phyloP scores from a whole-genome alignment of 345 rosid species.

The Ceriops decandra region DNA sequence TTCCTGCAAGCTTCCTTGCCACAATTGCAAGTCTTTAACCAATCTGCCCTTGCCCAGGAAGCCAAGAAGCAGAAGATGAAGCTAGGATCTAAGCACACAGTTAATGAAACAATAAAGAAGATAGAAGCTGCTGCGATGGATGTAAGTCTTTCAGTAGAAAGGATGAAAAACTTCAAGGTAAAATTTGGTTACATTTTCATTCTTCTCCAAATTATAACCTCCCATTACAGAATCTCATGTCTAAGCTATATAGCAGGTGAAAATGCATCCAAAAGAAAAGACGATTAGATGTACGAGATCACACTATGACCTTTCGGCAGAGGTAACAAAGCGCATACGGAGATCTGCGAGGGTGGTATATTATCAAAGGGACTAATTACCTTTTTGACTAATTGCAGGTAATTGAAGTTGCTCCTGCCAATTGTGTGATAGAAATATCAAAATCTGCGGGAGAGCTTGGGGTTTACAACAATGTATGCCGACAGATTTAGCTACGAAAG shows the following conservation, averaged over 20 bases:
- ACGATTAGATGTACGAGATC: constrained; percentile 54
- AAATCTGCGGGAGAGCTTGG: constrained; percentile 67
- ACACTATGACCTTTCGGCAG: constrained; percentile 66
- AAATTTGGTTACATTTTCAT: background rate
- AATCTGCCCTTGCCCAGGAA: constrained; percentile 38
- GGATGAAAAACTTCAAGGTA: constrained; percentile 59
- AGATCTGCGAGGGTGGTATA: background rate
- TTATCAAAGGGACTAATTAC: constrained; percentile 12
- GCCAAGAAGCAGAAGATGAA: constrained; percentile 59
- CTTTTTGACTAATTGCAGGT: constrained; percentile 37
- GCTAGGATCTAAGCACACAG: constrained; percentile 63
- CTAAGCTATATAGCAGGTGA: constrained; percentile 42
- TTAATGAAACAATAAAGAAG: constrained; percentile 69
- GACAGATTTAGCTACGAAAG: background rate
- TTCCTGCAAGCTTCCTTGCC: constrained; percentile 2
- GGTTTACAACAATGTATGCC: constrained; percentile 58
- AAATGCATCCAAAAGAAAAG: constrained; percentile 56
- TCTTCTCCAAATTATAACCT: background rate
- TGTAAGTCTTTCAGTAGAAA: constrained; percentile 56
- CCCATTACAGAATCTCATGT: constrained; percentile 1
- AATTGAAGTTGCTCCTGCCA: constrained; percentile 74
- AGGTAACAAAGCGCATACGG: constrained; percentile 36
- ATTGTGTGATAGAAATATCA: constrained; percentile 81
- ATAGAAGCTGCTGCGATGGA: constrained; percentile 77
- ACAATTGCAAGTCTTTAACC: constrained; percentile 6